phyloP scores from a whole-genome alignment of 495 filamentous ascomycete genomes.

The Aspergillus hancockii region DNA sequence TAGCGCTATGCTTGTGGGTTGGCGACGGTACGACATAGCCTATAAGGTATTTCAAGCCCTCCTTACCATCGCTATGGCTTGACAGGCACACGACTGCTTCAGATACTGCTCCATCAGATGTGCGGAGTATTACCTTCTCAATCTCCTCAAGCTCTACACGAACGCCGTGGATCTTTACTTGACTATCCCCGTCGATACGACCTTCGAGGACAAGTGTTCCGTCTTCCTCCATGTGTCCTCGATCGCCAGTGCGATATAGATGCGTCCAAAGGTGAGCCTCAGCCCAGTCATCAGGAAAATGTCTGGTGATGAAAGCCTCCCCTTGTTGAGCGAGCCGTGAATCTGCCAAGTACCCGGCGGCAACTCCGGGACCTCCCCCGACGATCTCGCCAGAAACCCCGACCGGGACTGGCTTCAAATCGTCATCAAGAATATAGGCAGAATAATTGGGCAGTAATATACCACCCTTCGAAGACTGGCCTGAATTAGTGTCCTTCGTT shows the following conservation, averaged over 20 bases:
- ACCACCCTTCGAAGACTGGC: not conserved
- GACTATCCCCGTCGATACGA: slow-evolving; percentile 42
- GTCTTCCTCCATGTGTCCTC: slow-evolving; percentile 29
- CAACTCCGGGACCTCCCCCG: slow-evolving; percentile 41
- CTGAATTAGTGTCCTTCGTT: not conserved
- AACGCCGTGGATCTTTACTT: slow-evolving; percentile 52
- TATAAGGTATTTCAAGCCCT: no score
- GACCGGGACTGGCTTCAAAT: slow-evolving; percentile 32
- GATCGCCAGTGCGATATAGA: slow-evolving; percentile 43
- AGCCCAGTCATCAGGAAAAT: no score
- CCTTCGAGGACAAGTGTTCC: slow-evolving; percentile 39
- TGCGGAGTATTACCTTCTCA: slow-evolving; percentile 32
- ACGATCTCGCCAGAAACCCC: slow-evolving; percentile 44
- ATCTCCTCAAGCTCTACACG: slow-evolving; percentile 52
- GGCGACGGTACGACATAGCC: no score
- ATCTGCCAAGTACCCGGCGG: slow-evolving; percentile 43
- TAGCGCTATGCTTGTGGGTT: no score
- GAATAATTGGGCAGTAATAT: slow-evolving; percentile 2
- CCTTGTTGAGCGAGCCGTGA: no score
- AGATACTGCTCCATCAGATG: not conserved
- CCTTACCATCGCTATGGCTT: no score
- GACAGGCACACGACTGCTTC: not conserved
- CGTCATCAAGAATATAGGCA: slow-evolving; percentile 43
- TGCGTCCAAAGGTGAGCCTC: slow-evolving; percentile 29
- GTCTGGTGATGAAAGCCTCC: slow-evolving; percentile 10